Evolutionary conservation across 306 rosid species (phyloP).

Genomic region (Prunus persica): DNA sequence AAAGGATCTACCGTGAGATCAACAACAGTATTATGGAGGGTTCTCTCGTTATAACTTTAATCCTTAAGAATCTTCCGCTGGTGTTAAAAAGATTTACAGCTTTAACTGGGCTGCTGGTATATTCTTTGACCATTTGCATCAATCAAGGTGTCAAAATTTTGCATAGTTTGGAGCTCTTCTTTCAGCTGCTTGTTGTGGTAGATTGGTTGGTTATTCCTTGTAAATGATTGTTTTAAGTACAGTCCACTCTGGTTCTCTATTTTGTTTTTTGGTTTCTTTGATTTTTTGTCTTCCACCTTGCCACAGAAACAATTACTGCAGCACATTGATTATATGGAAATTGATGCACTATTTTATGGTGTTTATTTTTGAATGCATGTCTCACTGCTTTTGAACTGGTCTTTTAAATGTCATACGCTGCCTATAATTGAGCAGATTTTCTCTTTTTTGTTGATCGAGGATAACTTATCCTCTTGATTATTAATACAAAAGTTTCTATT

Average conservation of each 20-base stretch:
- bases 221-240: background rate
- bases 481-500: no score
- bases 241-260: background rate
- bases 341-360: background rate
- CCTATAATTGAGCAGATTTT: no score
- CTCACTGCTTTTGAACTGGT: background rate
- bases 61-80: conserved; percentile 63
- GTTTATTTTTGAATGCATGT: no score
- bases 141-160: background rate
- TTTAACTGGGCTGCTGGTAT: conserved; percentile 93
- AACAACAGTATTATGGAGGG: conserved; percentile 60
- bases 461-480: no score
- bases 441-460: no score
- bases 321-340: background rate
- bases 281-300: background rate
- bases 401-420: background rate
- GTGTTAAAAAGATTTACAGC: conserved; percentile 84
- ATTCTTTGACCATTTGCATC: background rate
- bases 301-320: background rate
- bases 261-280: no score
- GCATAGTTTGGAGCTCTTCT: background rate
- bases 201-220: background rate
- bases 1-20: conserved; percentile 82
- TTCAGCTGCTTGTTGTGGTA: background rate
- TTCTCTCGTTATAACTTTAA: conserved; percentile 70